phyloP scores from a whole-genome alignment of 139 green algal species.

The Chlamydomonas sphaeroides region DNA sequence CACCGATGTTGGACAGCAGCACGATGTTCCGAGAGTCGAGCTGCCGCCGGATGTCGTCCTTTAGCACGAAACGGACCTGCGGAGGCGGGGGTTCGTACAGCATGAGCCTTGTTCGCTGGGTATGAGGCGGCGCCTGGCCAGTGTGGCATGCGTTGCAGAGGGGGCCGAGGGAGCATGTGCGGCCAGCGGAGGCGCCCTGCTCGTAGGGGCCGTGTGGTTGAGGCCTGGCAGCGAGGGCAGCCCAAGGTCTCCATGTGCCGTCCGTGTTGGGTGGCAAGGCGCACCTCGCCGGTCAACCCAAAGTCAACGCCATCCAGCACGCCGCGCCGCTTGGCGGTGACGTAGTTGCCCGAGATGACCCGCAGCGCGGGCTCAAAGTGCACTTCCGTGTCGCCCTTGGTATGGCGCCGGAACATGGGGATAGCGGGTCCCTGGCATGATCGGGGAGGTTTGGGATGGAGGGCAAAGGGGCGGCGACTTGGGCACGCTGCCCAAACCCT shows the following conservation, averaged over 20 bases:
- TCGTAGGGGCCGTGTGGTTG: too few species aligned
- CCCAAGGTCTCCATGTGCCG: too few species aligned
- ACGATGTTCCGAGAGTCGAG: conserved; percentile 89
- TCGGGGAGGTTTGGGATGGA: too few species aligned
- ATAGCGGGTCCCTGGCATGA: conserved; percentile 77
- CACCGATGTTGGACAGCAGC: conserved; percentile 89
- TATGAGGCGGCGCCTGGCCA: too few species aligned
- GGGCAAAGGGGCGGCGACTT: too few species aligned
- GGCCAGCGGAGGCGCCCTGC: too few species aligned
- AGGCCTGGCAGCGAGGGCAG: too few species aligned
- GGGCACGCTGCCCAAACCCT: too few species aligned
- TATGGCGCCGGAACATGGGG: conserved; percentile 89
- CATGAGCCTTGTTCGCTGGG: too few species aligned
- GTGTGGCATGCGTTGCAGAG: too few species aligned
- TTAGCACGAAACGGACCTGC: conserved; percentile 85
- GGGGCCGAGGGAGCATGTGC: too few species aligned
- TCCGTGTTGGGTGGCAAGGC: neutral
- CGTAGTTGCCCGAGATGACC: conserved; percentile 93
- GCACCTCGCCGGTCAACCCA: conserved; percentile 81
- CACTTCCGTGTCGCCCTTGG: conserved; percentile 60
- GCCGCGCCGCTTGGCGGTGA: conserved; percentile 88
- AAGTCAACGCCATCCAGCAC: conserved; percentile 95
- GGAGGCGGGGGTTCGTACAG: too few species aligned
- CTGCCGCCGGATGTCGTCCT: conserved; percentile 78
- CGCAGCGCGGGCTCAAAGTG: conserved; percentile 45